phyloP scores from a whole-genome alignment of 352 stramenopile species.

The Peronospora belbahrii region DNA sequence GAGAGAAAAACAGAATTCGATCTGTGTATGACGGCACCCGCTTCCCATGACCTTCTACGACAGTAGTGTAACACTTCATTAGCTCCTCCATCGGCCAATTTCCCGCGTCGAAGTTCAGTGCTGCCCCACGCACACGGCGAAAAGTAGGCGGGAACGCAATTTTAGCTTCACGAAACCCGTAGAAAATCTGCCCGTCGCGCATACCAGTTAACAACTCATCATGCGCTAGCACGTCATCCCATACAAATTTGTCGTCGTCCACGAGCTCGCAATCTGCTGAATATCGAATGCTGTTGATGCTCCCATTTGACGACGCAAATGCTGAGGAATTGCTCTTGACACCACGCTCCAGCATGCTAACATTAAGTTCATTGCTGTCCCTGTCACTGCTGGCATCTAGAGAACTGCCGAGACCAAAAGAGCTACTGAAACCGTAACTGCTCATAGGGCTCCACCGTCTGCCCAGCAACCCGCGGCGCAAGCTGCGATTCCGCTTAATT shows the following conservation, averaged over 20 bases:
- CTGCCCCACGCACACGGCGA: conserved; percentile 43
- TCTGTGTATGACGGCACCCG: conserved; percentile 88
- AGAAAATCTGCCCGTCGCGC: conserved; percentile 49
- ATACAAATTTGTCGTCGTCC: conserved; percentile 36
- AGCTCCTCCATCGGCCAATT: conserved; percentile 23
- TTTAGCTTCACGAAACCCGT: conserved; percentile 63
- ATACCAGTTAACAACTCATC: conserved; percentile 67
- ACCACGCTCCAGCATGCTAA: conserved; percentile 35
- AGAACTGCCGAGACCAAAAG: conserved; percentile 23
- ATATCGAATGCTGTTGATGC: conserved; percentile 20
- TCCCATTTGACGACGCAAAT: conserved; percentile 24
- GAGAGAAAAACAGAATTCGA: conserved; percentile 79
- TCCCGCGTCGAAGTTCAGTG: conserved; percentile 20
- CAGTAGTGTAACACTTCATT: conserved; percentile 46
- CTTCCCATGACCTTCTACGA: conserved; percentile 39
- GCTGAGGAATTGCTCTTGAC: conserved; percentile 19
- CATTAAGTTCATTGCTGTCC: conserved; percentile 26
- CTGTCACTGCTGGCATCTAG: conserved; percentile 17
- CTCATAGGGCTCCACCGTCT: conserved; percentile 29
- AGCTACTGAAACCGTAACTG: conserved; percentile 15
- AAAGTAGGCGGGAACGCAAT: conserved; percentile 78
- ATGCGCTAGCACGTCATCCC: conserved; percentile 60
- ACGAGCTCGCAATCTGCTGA: conserved; percentile 34
- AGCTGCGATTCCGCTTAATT: conserved; percentile 18
- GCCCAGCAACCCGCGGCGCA: conserved; percentile 23